Evolutionary conservation across 176 grass and related monocot species (phyloP).

Genomic region (Ananas comosus): DNA sequence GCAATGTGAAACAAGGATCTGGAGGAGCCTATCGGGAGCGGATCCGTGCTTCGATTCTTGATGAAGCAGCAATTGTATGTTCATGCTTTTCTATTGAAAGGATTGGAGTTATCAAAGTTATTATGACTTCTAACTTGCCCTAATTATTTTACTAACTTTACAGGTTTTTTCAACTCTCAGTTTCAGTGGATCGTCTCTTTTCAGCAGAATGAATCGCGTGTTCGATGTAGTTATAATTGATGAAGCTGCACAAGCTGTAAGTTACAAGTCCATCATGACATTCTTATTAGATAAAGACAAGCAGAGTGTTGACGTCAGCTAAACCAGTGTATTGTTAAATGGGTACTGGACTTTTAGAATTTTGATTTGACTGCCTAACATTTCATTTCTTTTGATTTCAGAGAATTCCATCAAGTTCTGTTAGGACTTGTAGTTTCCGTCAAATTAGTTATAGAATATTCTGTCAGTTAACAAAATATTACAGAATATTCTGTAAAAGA

Average conservation of each 20-base stretch:
- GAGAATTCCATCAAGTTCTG: too few species aligned
- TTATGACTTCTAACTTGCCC: constrained; percentile 6
- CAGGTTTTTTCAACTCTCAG: constrained; percentile 98
- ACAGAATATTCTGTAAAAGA: too few species aligned
- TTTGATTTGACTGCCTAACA: too few species aligned
- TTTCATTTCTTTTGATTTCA: too few species aligned
- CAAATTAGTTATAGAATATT: too few species aligned
- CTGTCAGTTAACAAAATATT: too few species aligned
- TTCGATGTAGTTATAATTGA: constrained; percentile 99
- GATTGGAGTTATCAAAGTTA: neutral
- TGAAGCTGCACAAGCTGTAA: constrained; percentile 99
- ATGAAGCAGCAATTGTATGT: constrained; percentile 85
- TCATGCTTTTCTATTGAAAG: constrained; percentile 18
- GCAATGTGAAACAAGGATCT: constrained; percentile 38
- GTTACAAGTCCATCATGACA: neutral
- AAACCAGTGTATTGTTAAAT: too few species aligned
- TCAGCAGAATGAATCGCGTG: constrained; percentile 67
- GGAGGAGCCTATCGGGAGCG: constrained; percentile 57
- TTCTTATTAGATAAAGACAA: neutral
- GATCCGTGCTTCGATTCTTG: constrained; percentile 67
- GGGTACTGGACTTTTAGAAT: too few species aligned
- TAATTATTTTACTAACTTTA: constrained; percentile 21
- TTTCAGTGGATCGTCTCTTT: constrained; percentile 80
- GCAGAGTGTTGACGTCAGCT: too few species aligned
- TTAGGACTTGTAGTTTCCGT: too few species aligned